Percentiles rank a stretch among this genome's conserved stretches.
Evolutionary conservation across 192 early-diverging fungal species (phyloP).

Genomic region (Physocladia obscura): DNA sequence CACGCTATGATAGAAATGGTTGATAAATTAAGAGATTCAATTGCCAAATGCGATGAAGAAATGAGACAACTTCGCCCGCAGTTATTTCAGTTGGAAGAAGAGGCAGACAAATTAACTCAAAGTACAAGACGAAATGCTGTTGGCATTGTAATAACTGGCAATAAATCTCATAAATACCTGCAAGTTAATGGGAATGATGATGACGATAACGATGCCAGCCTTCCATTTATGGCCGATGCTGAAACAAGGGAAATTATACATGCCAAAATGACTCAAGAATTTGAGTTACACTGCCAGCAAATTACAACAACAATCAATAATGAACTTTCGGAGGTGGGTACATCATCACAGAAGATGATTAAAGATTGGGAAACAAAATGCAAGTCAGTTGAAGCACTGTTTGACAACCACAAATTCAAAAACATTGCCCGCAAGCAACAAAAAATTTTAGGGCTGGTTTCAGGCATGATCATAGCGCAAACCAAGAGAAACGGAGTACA

Average conservation of each 20-base stretch:
- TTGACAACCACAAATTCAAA: not conserved
- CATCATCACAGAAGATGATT: not conserved
- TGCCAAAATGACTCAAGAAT: not conserved
- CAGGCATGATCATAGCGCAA: not conserved
- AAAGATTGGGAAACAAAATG: conserved; percentile 23
- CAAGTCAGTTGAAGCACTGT: not conserved
- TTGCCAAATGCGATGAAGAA: conserved; percentile 20
- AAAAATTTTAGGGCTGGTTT: not conserved
- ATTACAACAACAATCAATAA: not conserved
- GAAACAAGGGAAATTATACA: not conserved
- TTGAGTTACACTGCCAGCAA: not conserved
- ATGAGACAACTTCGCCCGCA: conserved; percentile 13
- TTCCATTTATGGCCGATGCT: not conserved
- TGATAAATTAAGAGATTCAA: not conserved
- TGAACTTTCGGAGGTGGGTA: not conserved
- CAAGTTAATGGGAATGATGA: not conserved
- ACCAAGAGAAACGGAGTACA: not conserved
- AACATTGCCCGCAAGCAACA: conserved; percentile 5
- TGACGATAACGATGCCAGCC: not conserved
- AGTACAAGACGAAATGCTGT: not conserved
- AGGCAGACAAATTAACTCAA: conserved; percentile 1
- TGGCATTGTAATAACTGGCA: not conserved
- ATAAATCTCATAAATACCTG: not conserved
- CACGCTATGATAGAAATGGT: conserved; percentile 2
- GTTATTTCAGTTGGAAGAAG: conserved; percentile 26